phyloP scores from a whole-genome alignment of 2,329 filamentous ascomycete genomes.

The Xylaria sp. region DNA sequence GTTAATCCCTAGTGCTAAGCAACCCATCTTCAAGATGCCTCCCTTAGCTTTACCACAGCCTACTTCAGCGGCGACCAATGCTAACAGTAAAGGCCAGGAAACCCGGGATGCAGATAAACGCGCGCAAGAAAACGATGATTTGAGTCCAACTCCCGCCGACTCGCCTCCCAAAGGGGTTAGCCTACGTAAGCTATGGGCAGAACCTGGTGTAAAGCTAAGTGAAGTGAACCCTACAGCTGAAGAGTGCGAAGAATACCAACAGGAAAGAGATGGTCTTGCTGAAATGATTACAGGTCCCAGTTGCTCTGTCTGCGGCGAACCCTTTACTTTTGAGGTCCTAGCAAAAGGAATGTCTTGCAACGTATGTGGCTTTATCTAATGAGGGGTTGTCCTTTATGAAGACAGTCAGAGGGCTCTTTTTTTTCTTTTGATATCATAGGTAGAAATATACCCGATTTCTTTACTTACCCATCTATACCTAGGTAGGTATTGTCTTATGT shows the following conservation, averaged over 20 bases:
- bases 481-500: too few species aligned
- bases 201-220: not conserved
- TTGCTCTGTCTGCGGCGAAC: slow-evolving; percentile 12
- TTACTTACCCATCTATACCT: not conserved
- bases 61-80: not conserved
- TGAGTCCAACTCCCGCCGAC: not conserved
- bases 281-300: not conserved
- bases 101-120: not conserved
- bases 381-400: too few species aligned
- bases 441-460: not conserved
- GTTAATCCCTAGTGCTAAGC: not conserved
- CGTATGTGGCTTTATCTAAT: slow-evolving; percentile 16
- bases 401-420: not conserved
- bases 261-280: slow-evolving; percentile 5
- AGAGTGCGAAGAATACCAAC: not conserved
- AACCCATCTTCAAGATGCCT: not conserved
- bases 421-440: not conserved
- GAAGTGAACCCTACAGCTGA: not conserved
- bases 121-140: too few species aligned
- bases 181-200: slow-evolving; percentile 3
- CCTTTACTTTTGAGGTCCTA: not conserved
- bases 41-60: not conserved
- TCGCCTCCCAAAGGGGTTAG: not conserved
- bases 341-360: not conserved
- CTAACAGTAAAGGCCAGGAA: not conserved